A percentile compares a stretch with the other conserved stretches of the same genome.
phyloP scores from a whole-genome alignment of 2,329 filamentous ascomycete genomes.

The Pseudocercospora pini-densiflorae region DNA sequence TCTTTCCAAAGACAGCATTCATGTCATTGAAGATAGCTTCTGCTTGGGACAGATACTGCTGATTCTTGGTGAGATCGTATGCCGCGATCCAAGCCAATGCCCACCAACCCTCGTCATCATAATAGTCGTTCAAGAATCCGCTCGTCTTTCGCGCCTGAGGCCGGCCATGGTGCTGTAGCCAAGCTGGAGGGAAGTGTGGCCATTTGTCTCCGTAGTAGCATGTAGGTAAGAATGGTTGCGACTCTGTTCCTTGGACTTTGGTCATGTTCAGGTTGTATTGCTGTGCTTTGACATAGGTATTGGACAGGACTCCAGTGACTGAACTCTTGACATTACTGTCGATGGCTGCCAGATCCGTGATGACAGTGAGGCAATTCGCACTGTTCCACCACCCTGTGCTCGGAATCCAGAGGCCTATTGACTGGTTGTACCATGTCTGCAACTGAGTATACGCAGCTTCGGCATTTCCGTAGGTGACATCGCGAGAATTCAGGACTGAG shows the following conservation, averaged over 20 bases:
- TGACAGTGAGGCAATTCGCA: slow-evolving; percentile 39
- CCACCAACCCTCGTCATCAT: slow-evolving; percentile 62
- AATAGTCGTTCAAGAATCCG: slow-evolving; percentile 41
- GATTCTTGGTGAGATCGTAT: slow-evolving; percentile 57
- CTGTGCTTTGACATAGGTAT: slow-evolving; percentile 34
- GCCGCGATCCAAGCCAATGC: slow-evolving; percentile 59
- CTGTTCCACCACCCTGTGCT: slow-evolving; percentile 40
- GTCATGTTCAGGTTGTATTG: slow-evolving; percentile 31
- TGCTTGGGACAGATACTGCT: slow-evolving; percentile 52
- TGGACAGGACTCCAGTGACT: slow-evolving; percentile 24
- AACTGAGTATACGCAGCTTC: slow-evolving; percentile 32
- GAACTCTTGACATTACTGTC: slow-evolving; percentile 28
- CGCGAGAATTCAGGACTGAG: slow-evolving; percentile 11
- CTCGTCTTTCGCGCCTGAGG: slow-evolving; percentile 8
- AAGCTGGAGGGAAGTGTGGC: slow-evolving; percentile 18
- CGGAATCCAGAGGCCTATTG: slow-evolving; percentile 39
- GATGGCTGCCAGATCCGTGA: slow-evolving; percentile 35
- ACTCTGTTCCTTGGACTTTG: slow-evolving; percentile 20
- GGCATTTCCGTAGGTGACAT: slow-evolving; percentile 32
- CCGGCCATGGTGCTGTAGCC: slow-evolving; percentile 3
- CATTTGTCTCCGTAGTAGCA: slow-evolving; percentile 24
- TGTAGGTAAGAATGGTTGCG: slow-evolving; percentile 13
- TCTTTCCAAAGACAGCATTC: slow-evolving; percentile 48
- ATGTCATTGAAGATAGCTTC: slow-evolving; percentile 56
- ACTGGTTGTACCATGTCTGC: slow-evolving; percentile 39